Percentiles rank a stretch among this genome's conserved stretches.
phyloP scores from a whole-genome alignment of 2,329 filamentous ascomycete species.

The Thelonectria discophora region DNA sequence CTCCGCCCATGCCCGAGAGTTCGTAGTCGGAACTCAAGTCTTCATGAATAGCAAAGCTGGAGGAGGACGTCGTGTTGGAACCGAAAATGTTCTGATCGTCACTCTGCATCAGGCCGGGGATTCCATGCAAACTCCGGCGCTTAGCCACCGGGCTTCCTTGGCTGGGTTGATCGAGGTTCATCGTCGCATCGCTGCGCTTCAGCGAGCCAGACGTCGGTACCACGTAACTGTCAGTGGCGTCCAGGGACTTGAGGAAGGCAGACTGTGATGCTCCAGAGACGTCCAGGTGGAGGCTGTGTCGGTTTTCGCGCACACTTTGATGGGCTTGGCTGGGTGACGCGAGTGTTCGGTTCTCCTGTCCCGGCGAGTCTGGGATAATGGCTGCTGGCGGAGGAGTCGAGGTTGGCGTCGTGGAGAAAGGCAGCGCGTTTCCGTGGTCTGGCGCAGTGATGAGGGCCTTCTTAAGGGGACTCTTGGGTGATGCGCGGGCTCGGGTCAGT shows the following conservation, averaged over 20 bases:
- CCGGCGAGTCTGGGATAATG: constrained; percentile 46
- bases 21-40: constrained; percentile 62
- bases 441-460: constrained; percentile 76
- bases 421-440: constrained; percentile 74
- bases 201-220: constrained; percentile 74
- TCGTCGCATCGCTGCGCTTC: constrained; percentile 89
- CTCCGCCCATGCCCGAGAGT: constrained; percentile 51
- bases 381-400: constrained; percentile 40
- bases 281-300: constrained; percentile 67
- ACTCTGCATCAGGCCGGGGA: constrained; percentile 66
- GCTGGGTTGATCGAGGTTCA: constrained; percentile 83
- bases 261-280: constrained; percentile 62
- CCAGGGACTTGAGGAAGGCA: constrained; percentile 60
- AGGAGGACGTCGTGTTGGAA: constrained; percentile 52
- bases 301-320: constrained; percentile 53
- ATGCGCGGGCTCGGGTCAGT: constrained; percentile 71
- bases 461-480: constrained; percentile 83
- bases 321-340: constrained; percentile 47
- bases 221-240: constrained; percentile 51
- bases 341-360: constrained; percentile 54
- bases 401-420: constrained; percentile 49
- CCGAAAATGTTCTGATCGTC: constrained; percentile 81
- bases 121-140: constrained; percentile 84
- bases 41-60: constrained; percentile 63
- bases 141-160: constrained; percentile 90